phyloP scores from a whole-genome alignment of 2,329 filamentous ascomycete genomes.

The Massarina eburnea region DNA sequence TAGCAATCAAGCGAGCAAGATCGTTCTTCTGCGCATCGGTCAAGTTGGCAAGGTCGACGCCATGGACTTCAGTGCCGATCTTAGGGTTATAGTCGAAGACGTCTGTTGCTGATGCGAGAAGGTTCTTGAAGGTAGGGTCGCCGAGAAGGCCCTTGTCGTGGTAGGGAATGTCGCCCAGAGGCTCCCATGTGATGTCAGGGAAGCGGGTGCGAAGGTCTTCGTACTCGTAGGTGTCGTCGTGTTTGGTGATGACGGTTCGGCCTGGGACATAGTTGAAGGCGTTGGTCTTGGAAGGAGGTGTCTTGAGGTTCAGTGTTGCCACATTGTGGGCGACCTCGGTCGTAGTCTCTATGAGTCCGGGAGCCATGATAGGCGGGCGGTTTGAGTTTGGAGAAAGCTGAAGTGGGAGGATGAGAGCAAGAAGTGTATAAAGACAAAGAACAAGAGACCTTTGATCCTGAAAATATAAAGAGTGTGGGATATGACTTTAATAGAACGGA shows the following conservation, averaged over 20 bases:
- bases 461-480: neutral
- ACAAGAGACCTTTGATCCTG: neutral
- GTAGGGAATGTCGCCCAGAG: conserved; percentile 53
- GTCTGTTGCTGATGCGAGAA: conserved; percentile 55
- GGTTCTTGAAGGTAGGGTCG: conserved; percentile 56
- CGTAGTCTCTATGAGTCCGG: conserved; percentile 33
- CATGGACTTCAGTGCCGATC: conserved; percentile 57
- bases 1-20: conserved; percentile 55
- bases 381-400: neutral
- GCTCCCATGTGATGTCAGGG: conserved; percentile 55
- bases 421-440: neutral
- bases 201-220: conserved; percentile 57
- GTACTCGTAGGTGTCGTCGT: conserved; percentile 53
- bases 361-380: conserved; percentile 27
- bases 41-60: conserved; percentile 53
- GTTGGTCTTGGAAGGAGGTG: conserved; percentile 13
- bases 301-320: conserved; percentile 14
- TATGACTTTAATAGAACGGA: neutral
- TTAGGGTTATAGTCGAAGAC: conserved; percentile 61
- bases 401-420: neutral
- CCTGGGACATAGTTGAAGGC: conserved; percentile 51
- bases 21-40: conserved; percentile 57
- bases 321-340: conserved; percentile 15
- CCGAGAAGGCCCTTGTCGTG: conserved; percentile 57
- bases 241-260: conserved; percentile 47